phyloP scores from a whole-genome alignment of 148 eudicot genomes.

The Rhododendron ferrugineum region DNA sequence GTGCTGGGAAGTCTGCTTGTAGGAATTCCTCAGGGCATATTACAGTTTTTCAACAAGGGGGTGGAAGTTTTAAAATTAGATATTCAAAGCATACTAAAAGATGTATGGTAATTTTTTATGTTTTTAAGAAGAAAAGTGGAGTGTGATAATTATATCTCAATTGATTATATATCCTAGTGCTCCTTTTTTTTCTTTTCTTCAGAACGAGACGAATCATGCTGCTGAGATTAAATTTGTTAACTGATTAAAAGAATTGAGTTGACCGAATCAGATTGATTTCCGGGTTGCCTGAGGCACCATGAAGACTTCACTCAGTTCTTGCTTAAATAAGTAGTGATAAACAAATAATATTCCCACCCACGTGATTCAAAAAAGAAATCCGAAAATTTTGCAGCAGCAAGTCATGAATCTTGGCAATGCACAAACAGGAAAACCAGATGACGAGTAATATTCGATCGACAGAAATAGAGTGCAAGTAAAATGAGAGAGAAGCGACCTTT shows the following conservation, averaged over 20 bases:
- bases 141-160: not conserved
- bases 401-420: not conserved
- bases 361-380: not conserved
- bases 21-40: not conserved
- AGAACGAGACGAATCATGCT: not conserved
- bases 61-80: not conserved
- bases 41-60: not conserved
- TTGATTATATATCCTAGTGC: not conserved
- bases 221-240: not conserved
- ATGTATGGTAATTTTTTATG: not conserved
- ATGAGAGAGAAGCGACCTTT: slow-evolving; percentile 1
- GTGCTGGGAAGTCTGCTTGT: not conserved
- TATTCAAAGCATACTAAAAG: not conserved
- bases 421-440: not conserved
- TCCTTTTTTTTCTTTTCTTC: not conserved
- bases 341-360: not conserved
- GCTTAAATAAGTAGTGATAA: not conserved
- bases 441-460: too few species aligned
- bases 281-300: not conserved
- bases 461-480: not conserved
- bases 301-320: not conserved
- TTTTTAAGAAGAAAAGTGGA: not conserved
- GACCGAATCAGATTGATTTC: not conserved
- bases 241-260: not conserved
- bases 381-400: not conserved